Conservation (phyloP, 225 moss, liverwort and hornwort genomes). For the Asterella californica region DNA sequence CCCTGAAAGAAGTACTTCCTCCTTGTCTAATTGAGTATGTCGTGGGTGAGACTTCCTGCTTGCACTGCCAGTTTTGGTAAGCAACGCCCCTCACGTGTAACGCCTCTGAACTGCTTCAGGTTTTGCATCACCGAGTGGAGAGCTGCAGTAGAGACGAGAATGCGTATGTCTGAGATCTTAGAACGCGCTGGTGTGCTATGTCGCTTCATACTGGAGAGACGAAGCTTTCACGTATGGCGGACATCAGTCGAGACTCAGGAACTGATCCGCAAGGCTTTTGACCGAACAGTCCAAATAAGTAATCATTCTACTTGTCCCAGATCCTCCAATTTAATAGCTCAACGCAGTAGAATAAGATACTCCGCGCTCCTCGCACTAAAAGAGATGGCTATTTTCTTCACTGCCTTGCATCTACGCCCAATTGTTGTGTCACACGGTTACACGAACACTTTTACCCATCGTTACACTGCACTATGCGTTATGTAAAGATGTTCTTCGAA, state of each 20-base stretch:
- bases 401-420: no score
- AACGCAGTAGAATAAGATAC: no score
- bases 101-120: constrained; percentile 15
- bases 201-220: constrained; percentile 24
- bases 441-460: neutral
- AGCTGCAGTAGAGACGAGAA: constrained; percentile 21
- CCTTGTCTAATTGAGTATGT: neutral
- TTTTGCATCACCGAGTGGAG: constrained; percentile 34
- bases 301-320: no score
- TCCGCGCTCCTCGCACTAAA: no score
- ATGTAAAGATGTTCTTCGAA: neutral
- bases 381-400: no score
- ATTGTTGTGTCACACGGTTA: no score
- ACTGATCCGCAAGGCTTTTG: constrained; percentile 20
- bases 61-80: neutral
- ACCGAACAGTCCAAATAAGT: constrained; percentile 22
- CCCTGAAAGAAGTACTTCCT: neutral
- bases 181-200: constrained; percentile 24
- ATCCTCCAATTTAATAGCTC: no score
- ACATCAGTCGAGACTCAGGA: constrained; percentile 5
- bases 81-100: neutral
- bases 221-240: constrained; percentile 32
- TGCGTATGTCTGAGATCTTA: constrained; percentile 19
- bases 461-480: neutral
- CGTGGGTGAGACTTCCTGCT: neutral